Conservation (phyloP, 1,284 basidiomycete species). For the Ceratobasidium sp. region DNA sequence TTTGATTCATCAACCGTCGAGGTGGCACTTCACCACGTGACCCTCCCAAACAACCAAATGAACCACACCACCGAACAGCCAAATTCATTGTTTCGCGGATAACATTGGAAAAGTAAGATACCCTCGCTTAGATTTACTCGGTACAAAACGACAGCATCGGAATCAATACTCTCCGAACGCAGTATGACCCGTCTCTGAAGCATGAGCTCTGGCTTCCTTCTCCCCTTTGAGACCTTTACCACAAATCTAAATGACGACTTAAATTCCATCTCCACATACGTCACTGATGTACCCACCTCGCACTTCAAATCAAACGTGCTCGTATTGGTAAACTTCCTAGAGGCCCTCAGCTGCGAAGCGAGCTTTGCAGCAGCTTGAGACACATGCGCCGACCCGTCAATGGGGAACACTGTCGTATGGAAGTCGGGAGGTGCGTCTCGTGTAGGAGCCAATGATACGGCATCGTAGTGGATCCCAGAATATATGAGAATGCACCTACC, state of each 20-base stretch:
- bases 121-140: background rate
- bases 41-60: too few relatives aligned
- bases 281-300: slow-evolving; percentile 64
- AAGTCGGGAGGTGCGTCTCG: slow-evolving; percentile 82
- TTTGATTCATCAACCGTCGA: too few relatives aligned
- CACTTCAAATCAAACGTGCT: slow-evolving; percentile 90
- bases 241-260: slow-evolving; percentile 66
- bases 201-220: slow-evolving; percentile 90
- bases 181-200: slow-evolving; percentile 86
- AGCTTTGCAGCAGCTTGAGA: slow-evolving; percentile 78
- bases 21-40: too few relatives aligned
- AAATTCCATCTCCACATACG: background rate
- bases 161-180: slow-evolving; percentile 87
- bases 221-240: slow-evolving; percentile 88
- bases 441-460: slow-evolving; percentile 83
- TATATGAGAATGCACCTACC: slow-evolving; percentile 75
- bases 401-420: slow-evolving; percentile 88
- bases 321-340: slow-evolving; percentile 85
- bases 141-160: slow-evolving; percentile 23
- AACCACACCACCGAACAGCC: background rate
- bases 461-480: slow-evolving; percentile 96
- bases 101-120: background rate
- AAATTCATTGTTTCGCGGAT: background rate
- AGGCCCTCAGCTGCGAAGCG: slow-evolving; percentile 74
- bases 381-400: slow-evolving; percentile 67